Percentiles rank a stretch among this genome's conserved stretches.
Evolutionary conservation across 768 basidiomycete species (phyloP).

Genomic region (Leccinum disarticulatum): DNA sequence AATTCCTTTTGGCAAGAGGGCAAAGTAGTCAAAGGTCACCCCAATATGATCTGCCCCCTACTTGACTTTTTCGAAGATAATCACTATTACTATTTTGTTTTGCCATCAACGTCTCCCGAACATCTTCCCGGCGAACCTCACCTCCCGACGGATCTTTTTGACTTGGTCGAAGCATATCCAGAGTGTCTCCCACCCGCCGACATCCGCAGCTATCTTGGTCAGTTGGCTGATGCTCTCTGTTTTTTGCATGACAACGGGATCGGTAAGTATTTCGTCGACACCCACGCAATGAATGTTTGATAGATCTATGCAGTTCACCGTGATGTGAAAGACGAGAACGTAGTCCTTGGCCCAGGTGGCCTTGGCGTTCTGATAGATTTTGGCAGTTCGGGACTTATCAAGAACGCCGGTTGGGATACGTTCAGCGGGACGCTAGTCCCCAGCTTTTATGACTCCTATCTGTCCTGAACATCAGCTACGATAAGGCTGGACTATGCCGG

Average conservation of each 20-base stretch:
- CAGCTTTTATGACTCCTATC: not conserved
- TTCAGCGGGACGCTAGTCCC: constrained; percentile 87
- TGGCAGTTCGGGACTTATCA: constrained; percentile 86
- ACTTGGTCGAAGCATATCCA: constrained; percentile 88
- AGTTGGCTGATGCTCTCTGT: constrained; percentile 86
- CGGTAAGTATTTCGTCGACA: constrained; percentile 46
- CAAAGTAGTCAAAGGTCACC: constrained; percentile 80
- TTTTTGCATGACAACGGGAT: constrained; percentile 93
- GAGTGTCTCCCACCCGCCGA: constrained; percentile 75
- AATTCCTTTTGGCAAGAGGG: constrained; percentile 63
- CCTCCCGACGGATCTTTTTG: constrained; percentile 85
- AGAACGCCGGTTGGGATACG: constrained; percentile 84
- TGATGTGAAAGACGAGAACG: constrained; percentile 98
- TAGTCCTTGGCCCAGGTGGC: constrained; percentile 77
- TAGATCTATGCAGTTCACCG: constrained; percentile 67
- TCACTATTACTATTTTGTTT: constrained; percentile 93
- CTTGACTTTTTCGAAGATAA: constrained; percentile 97
- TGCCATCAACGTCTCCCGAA: constrained; percentile 74
- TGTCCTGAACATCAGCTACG: constrained; percentile 12
- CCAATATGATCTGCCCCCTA: constrained; percentile 92
- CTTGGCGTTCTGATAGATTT: constrained; percentile 95
- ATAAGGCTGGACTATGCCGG: constrained; percentile 88
- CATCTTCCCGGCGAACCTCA: constrained; percentile 49
- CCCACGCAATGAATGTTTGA: constrained; percentile 11
- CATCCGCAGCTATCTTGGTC: constrained; percentile 84